Evolutionary conservation across 1,284 basidiomycete species (phyloP).

Genomic region (Irpex sp.): DNA sequence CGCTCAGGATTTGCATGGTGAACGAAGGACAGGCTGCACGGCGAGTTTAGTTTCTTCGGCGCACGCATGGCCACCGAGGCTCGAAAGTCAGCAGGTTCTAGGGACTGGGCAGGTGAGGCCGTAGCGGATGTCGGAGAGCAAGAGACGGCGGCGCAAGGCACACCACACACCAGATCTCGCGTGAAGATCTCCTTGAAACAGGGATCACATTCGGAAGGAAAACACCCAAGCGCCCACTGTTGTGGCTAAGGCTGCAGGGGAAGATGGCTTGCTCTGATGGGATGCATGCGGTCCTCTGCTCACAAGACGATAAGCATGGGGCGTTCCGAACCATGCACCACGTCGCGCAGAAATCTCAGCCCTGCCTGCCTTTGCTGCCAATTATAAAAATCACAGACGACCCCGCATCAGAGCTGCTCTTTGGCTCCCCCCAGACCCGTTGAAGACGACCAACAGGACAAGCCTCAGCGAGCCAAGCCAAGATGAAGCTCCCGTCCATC

Average conservation of each 20-base stretch:
- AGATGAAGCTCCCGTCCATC: constrained; percentile 23
- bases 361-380: no score
- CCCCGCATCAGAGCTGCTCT: not conserved
- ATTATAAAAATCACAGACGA: not conserved
- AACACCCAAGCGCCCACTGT: not conserved
- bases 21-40: no score
- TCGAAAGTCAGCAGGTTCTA: no score
- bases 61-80: no score
- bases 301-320: not conserved
- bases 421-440: not conserved
- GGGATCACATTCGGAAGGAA: no score
- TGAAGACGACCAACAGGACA: not conserved
- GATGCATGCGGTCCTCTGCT: not conserved
- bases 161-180: no score
- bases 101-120: not conserved
- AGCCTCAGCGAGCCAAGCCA: not conserved
- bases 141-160: not conserved
- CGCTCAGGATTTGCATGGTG: no score
- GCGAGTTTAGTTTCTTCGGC: no score
- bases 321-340: not conserved
- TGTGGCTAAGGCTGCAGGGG: not conserved
- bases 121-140: not conserved
- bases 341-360: not conserved
- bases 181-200: no score
- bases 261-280: not conserved